Percentiles rank a stretch among this genome's conserved stretches.
These are phyloP conservation scores for Phytophthora cactorum DNA, from an alignment of 352 stramenopile genomes.

Conservation along the genomic window DNA sequence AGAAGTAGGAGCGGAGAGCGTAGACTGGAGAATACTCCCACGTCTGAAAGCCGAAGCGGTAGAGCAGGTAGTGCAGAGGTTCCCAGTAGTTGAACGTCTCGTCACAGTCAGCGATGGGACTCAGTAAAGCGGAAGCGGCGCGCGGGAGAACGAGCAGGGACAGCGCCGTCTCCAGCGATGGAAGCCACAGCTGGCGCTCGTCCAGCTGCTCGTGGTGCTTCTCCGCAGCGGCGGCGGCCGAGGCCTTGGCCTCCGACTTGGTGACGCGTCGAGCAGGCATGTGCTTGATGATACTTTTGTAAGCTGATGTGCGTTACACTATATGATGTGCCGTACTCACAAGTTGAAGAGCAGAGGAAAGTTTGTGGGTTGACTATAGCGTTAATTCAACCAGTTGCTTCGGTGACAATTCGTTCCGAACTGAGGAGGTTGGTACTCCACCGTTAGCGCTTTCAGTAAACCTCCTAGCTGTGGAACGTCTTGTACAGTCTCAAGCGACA, in stretches of 20 bases:
- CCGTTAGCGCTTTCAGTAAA: too few species aligned
- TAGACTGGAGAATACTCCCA: slow-evolving; percentile 94
- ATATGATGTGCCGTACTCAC: not conserved
- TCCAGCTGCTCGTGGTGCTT: slow-evolving; percentile 24
- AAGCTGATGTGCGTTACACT: not conserved
- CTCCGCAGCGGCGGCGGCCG: slow-evolving; percentile 4
- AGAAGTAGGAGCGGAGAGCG: slow-evolving; percentile 96
- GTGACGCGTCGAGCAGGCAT: slow-evolving; percentile 31
- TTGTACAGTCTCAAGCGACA: too few species aligned
- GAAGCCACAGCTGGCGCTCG: slow-evolving; percentile 63
- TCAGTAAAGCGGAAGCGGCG: slow-evolving; percentile 62
- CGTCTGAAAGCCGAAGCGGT: slow-evolving; percentile 91
- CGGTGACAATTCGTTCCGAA: too few species aligned
- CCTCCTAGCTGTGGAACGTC: too few species aligned
- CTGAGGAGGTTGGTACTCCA: too few species aligned
- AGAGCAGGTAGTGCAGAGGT: slow-evolving; percentile 97
- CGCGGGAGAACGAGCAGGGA: slow-evolving; percentile 74
- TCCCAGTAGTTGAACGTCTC: slow-evolving; percentile 99
- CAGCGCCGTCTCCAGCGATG: slow-evolving; percentile 63
- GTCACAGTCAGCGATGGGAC: slow-evolving; percentile 96
- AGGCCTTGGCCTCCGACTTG: slow-evolving; percentile 27
- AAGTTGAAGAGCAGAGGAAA: too few species aligned
- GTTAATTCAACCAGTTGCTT: too few species aligned
- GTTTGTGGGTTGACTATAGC: too few species aligned
- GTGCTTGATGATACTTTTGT: not conserved